Evolutionary conservation across 2,329 filamentous ascomycete species (phyloP), one percentile per base, ranked within the genome.

Genomic region (Penicillium sp.): DNA sequence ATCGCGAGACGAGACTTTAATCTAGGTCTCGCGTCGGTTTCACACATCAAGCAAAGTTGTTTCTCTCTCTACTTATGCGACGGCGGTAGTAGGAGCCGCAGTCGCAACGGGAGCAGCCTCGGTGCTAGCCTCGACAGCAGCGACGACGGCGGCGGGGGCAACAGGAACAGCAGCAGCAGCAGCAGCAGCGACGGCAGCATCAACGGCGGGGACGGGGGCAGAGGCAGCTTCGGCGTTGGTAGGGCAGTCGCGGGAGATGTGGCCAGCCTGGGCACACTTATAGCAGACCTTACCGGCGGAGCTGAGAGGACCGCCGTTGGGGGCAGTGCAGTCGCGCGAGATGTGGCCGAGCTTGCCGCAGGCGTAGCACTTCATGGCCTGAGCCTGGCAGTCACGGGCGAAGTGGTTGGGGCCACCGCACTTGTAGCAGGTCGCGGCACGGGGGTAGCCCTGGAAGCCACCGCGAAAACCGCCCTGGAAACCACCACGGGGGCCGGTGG

Each of bases 221-320:
- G 67, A 66, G 40, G 70, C 81, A 61, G 82, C 75, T 70, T 85
- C 84, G 37, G 59, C 38, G 70, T 87, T 90, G 89, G 87, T 93
- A 80, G 93, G 91, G 84, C 95, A 97, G 72, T 98, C 94, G 66
- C 94, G 91, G 62, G 92, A 96, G 80, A 98, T 98, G 81, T 98
- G 94, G 57, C 95, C 95, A 61, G 93, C 88, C 83, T 97, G 91
- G 69, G 94, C 92, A 78, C 95, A 99, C 80, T 93, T 91, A 84
- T 99, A 99, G 88, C 95, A 99, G 68, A 93, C 97, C 88, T 98
- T 99, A 76, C 94, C 94, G 66, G 92, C 92, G 67, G 92, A 96
- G 86, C 95, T 97, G 70, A 98, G 85, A 51, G 94, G 93, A 26
- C 95, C 95, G 60, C 95, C 95, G 79, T 98, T 98, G 67, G 95